Evolutionary conservation across 192 early-diverging fungal species (phyloP), one percentile per base, ranked within the genome.

Genomic region (Gigaspora rosea): DNA sequence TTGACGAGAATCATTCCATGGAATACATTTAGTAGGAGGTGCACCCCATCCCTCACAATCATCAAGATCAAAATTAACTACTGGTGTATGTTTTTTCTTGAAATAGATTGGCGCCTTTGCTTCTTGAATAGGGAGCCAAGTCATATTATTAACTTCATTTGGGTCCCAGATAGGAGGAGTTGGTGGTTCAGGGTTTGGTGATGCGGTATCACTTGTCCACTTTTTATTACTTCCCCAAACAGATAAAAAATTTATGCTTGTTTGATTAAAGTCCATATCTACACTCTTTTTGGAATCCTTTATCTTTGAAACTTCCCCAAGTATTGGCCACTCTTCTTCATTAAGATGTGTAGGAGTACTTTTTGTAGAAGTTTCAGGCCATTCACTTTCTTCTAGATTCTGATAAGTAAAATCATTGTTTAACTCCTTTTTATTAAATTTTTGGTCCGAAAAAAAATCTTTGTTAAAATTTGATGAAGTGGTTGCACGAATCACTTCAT

Each of bases 41-140:
- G 72, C 54, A 48, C 80, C 80, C 80, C 80, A 82, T 1, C 78
- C 78, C 18, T 79, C 78, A 18, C 16, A 36, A 59, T 75, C 71
- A 63, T 76, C 74, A 20, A 61, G 7, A 12, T 59, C 49, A 41
- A 56, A 56, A 57, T 11, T 35, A 32, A 72, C 13, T 0, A 12
- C 11, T 63, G 16, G 9, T 12, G 22, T 11, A 10, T 33, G 18
- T 18, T 75, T 75, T 13, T 50, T 61, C n/a, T 75, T 47, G 51
- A 72, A 72, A 48, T 75, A 63, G 15, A 75, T 61, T 8, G 73
- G 73, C 2, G 61, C 1, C 64, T 75, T 75, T 47, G 73, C 52
- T 16, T 75, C 73, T n/a, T 51, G 73, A 3, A 75, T 63, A 22
- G 16, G 47, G 49, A 32, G 6, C 47, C 57, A 12, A 18, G 46